phyloP scores from a whole-genome alignment of 257 asterid genomes.

The Forsythia suspensa region DNA sequence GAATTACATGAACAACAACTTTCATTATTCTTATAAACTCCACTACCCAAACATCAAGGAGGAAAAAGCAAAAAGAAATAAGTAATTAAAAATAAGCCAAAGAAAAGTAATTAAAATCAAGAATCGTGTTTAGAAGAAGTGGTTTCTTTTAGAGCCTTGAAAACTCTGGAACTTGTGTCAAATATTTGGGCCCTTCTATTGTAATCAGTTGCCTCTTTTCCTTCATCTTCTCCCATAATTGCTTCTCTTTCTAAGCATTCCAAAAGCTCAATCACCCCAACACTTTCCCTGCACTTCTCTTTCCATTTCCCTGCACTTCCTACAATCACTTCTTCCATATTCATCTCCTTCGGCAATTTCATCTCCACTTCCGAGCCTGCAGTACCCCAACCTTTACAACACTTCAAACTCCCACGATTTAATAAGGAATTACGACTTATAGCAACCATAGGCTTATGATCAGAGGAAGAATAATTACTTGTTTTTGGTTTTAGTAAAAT shows the following conservation, averaged over 20 bases:
- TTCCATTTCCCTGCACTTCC: slow-evolving; percentile 27
- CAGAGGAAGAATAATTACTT: not conserved
- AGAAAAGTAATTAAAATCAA: not conserved
- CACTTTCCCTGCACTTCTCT: slow-evolving; percentile 41
- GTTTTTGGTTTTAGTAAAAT: not conserved
- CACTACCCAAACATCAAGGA: not conserved
- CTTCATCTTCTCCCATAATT: slow-evolving; percentile 83
- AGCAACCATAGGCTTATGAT: not conserved
- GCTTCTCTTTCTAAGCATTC: slow-evolving; percentile 91
- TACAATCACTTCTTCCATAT: slow-evolving; percentile 39
- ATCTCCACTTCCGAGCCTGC: slow-evolving; percentile 20
- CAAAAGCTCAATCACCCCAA: slow-evolving; percentile 55
- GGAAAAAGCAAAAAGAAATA: not conserved
- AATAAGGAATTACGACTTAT: not conserved
- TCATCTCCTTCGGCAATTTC: slow-evolving; percentile 21
- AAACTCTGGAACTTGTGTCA: slow-evolving; percentile 60
- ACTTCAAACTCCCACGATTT: slow-evolving; percentile 12
- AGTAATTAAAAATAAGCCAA: not conserved
- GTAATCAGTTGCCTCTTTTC: slow-evolving; percentile 72
- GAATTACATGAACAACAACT: no score
- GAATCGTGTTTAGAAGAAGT: not conserved
- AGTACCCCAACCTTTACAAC: slow-evolving; percentile 30
- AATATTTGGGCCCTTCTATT: slow-evolving; percentile 73
- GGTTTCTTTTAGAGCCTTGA: slow-evolving; percentile 65
- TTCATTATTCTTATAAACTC: not conserved